These are phyloP conservation scores for Amaranthus palmeri DNA, from an alignment of 148 eudicot species.

Conservation along the genomic window DNA sequence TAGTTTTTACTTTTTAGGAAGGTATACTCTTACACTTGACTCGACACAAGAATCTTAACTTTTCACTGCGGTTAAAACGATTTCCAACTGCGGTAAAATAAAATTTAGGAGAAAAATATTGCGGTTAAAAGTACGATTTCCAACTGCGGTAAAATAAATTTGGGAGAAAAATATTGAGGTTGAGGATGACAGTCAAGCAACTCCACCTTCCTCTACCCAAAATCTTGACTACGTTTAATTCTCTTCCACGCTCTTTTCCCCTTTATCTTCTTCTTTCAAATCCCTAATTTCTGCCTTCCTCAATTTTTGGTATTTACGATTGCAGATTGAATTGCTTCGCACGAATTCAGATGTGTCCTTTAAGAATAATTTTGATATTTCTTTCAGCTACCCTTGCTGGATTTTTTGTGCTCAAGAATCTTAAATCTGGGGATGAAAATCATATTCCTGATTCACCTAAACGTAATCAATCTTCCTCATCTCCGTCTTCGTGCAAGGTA, in stretches of 20 bases:
- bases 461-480: neutral
- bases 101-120: no score
- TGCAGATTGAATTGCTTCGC: neutral
- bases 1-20: no score
- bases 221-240: neutral
- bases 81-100: no score
- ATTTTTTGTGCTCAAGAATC: conserved; percentile 9
- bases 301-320: neutral
- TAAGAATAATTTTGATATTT: conserved; percentile 6
- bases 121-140: neutral
- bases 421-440: neutral
- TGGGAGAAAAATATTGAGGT: neutral
- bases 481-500: conserved; percentile 15
- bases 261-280: neutral
- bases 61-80: no score
- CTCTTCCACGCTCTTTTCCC: no score
- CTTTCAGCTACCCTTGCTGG: conserved; percentile 9
- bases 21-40: no score
- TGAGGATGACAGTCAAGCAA: neutral
- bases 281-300: neutral
- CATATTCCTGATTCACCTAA: conserved; percentile 5
- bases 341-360: conserved; percentile 6
- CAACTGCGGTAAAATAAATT: no score
- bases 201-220: neutral
- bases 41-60: no score